Evolutionary conservation across 2,329 filamentous ascomycete species (phyloP), one percentile per base, ranked within the genome.

Genomic region (Chaetoscypha palmicola): DNA sequence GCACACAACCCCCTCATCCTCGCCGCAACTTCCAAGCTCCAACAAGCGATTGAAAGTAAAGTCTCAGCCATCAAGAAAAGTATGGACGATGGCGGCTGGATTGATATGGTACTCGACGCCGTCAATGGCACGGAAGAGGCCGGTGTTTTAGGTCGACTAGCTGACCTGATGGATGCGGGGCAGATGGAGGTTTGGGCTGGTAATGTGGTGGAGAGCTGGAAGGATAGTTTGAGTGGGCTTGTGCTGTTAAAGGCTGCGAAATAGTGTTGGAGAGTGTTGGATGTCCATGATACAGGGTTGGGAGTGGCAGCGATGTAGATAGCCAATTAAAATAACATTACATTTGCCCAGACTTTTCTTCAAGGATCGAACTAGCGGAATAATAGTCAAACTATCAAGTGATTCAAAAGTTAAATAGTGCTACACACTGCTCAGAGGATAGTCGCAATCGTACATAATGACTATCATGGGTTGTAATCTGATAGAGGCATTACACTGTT

Each of bases 181-280:
- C 58, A 59, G 28, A 44, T 61, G 46, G 61, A 63, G 46, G 52
- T 54, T 21, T 62, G 58, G 59, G 60, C 61, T 23, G 57, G 59
- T 10, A 41, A 57, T 45, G 46, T 62, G 10, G 53, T 58, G 2
- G 59, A 60, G 38, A 59, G 59, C 22, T 63, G 61, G 61, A 52
- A 51, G 22, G 61, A 63, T 22, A 54, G 51, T n/a, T 50, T 57
- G 35, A 43, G 45, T 24, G 61, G 61, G 5, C 49, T 64, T 5
- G 46, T 46, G 2, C 55, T 49, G n/a, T 50, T 62, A 22, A 44
- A 46, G 37, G 31, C 7, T 33, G 30, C n/a, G n/a, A n/a, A n/a
- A n/a, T n/a, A n/a, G n/a, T n/a, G n/a, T n/a, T n/a, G n/a, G n/a
- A n/a, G n/a, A n/a, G n/a, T n/a, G n/a, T n/a, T n/a, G n/a, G n/a